Percentiles rank a stretch among this genome's conserved stretches.
phyloP scores from a whole-genome alignment of 2,329 filamentous ascomycete genomes.

The Tricladium varicosporioides region DNA sequence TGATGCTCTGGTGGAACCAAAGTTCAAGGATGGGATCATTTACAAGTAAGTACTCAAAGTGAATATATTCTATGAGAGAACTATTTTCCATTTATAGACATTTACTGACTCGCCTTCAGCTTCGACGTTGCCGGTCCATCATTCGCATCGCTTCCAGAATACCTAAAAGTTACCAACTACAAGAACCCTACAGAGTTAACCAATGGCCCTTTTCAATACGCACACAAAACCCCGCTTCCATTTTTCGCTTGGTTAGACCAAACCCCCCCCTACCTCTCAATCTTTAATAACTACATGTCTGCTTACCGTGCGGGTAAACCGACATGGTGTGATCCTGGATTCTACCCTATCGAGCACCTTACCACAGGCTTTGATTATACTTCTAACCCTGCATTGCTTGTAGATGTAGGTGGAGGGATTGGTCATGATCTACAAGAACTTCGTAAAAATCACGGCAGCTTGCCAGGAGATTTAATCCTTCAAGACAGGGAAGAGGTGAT shows the following conservation, averaged over 20 bases:
- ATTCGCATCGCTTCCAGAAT: constrained; percentile 36
- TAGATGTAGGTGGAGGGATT: constrained; percentile 18
- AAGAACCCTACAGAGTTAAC: constrained; percentile 25
- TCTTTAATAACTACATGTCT: constrained; percentile 39
- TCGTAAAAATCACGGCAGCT: constrained; percentile 1
- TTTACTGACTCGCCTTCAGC: constrained; percentile 37
- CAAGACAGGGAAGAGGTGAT: constrained; percentile 18
- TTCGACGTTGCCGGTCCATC: constrained; percentile 37
- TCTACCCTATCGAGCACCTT: constrained; percentile 29
- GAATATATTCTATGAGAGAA: constrained; percentile 35
- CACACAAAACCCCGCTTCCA: constrained; percentile 35
- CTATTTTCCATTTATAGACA: too few relatives aligned
- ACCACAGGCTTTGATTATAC: constrained; percentile 5
- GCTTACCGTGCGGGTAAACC: constrained; percentile 39
- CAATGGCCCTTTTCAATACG: constrained; percentile 38
- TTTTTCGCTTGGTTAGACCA: constrained; percentile 39
- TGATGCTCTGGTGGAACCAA: too few relatives aligned
- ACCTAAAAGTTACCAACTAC: constrained; percentile 34
- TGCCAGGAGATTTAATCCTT: constrained; percentile 8
- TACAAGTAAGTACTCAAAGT: constrained; percentile 33
- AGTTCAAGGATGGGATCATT: too few relatives aligned
- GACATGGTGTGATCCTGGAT: constrained; percentile 37
- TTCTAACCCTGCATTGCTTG: constrained; percentile 8
- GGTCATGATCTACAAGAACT: constrained; percentile 13
- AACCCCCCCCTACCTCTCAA: constrained; percentile 36